A percentile compares a stretch with the other conserved stretches of the same genome.
These are phyloP conservation scores for Dorcoceras hygrometricum DNA, from an alignment of 257 asterid species.

Conservation along the genomic window DNA sequence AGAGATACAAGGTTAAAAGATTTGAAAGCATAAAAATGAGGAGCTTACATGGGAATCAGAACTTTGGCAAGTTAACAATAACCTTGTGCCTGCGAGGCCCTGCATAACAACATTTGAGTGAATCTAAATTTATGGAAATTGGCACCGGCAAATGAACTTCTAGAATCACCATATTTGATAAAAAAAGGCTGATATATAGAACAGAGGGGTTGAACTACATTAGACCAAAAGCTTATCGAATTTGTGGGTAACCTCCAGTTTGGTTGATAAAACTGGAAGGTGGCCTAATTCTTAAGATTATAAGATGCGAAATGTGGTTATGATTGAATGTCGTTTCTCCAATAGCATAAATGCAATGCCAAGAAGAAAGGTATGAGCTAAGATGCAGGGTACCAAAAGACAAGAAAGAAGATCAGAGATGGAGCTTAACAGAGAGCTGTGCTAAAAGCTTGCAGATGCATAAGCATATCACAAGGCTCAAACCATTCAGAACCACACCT, in stretches of 20 bases:
- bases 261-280: conserved; percentile 5
- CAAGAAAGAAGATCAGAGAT: conserved; percentile 7
- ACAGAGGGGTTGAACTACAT: neutral
- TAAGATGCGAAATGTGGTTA: conserved; percentile 3
- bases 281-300: neutral
- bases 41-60: conserved; percentile 65
- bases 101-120: conserved; percentile 29
- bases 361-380: conserved; percentile 3
- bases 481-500: conserved; percentile 42
- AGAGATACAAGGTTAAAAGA: conserved; percentile 17
- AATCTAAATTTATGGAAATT: conserved; percentile 10
- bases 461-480: neutral
- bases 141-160: conserved; percentile 15
- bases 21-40: conserved; percentile 13
- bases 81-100: conserved; percentile 70
- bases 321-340: neutral
- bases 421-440: conserved; percentile 6
- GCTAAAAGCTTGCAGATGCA: neutral
- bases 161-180: conserved; percentile 18
- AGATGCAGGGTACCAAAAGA: conserved; percentile 10
- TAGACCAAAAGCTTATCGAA: neutral
- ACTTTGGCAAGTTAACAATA: conserved; percentile 72
- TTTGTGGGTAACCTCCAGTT: conserved; percentile 9
- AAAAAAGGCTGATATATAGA: conserved; percentile 10
- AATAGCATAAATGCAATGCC: conserved; percentile 11